A percentile compares a stretch with the other conserved stretches of the same genome.
phyloP scores from a whole-genome alignment of 805 yeast species.

The Metschnikowia shivogae region DNA sequence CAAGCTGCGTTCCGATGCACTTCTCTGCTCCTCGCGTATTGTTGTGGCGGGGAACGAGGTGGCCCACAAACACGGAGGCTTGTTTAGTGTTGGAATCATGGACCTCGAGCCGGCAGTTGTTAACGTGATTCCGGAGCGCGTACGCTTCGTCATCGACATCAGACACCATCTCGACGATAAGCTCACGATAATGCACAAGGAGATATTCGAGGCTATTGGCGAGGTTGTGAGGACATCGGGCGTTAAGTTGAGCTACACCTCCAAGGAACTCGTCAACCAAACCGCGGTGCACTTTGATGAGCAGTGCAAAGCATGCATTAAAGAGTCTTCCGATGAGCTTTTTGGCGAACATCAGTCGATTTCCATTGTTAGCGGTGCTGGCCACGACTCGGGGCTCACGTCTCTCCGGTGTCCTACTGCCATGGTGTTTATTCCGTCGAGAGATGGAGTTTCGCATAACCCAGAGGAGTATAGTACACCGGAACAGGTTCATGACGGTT shows the following conservation, averaged over 20 bases:
- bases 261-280: conserved; percentile 45
- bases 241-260: conserved; percentile 32
- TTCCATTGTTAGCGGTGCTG: conserved; percentile 63
- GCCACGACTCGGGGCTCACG: conserved; percentile 68
- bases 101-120: conserved; percentile 56
- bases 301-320: conserved; percentile 49
- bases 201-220: conserved; percentile 34
- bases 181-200: conserved; percentile 34
- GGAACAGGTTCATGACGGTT: conserved; percentile 58
- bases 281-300: conserved; percentile 56
- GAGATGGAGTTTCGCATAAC: conserved; percentile 63
- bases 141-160: conserved; percentile 56
- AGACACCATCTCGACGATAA: conserved; percentile 50
- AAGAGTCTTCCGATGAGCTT: conserved; percentile 46
- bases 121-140: conserved; percentile 64
- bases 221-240: conserved; percentile 31
- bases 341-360: conserved; percentile 43
- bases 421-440: conserved; percentile 70
- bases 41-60: conserved; percentile 52
- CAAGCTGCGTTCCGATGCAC: conserved; percentile 55
- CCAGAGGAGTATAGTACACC: conserved; percentile 64
- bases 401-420: conserved; percentile 58
- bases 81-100: conserved; percentile 57
- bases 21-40: conserved; percentile 55
- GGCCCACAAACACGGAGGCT: conserved; percentile 49